Evolutionary conservation across 2,329 filamentous ascomycete genomes (phyloP).

Genomic region (Ophioceras dolichostomum): DNA sequence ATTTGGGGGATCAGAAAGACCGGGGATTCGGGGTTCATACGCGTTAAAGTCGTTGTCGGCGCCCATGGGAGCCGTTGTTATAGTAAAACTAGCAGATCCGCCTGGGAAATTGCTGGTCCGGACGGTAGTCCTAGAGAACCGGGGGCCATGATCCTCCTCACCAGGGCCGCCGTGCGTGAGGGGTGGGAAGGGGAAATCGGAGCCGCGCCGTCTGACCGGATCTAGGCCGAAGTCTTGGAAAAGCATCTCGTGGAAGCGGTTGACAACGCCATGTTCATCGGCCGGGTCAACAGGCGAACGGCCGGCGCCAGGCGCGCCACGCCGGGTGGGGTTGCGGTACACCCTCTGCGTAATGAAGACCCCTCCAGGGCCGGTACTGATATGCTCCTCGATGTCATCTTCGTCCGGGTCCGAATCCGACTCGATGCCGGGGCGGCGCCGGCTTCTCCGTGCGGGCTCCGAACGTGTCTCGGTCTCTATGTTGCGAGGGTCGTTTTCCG

Average conservation of each 20-base stretch:
- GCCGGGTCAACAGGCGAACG: constrained; percentile 9
- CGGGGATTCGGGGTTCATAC: constrained; percentile 29
- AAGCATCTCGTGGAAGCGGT: constrained; percentile 32
- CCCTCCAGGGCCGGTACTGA: constrained; percentile 24
- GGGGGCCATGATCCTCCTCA: constrained; percentile 3
- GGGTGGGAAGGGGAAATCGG: constrained; percentile 5
- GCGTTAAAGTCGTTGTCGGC: constrained; percentile 28
- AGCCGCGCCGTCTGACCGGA: constrained; percentile 5
- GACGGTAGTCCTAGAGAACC: constrained; percentile 24
- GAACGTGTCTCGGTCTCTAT: constrained; percentile 17
- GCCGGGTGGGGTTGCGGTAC: constrained; percentile 5
- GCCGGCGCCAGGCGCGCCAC: not conserved
- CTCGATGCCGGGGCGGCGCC: constrained; percentile 1
- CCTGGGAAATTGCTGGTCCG: constrained; percentile 20
- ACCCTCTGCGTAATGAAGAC: constrained; percentile 26
- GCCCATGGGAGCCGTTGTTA: constrained; percentile 25
- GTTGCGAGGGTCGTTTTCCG: constrained; percentile 50
- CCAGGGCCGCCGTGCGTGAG: not conserved
- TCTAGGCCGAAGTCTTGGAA: constrained; percentile 19
- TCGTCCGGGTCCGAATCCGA: constrained; percentile 44
- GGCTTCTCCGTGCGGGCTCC: constrained; percentile 15
- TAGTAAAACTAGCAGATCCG: constrained; percentile 35
- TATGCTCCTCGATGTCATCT: constrained; percentile 42
- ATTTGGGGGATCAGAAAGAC: too few species aligned
- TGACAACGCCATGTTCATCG: constrained; percentile 23